These are phyloP conservation scores for Solanum virginianum DNA, from an alignment of 257 asterid genomes.

Conservation along the genomic window DNA sequence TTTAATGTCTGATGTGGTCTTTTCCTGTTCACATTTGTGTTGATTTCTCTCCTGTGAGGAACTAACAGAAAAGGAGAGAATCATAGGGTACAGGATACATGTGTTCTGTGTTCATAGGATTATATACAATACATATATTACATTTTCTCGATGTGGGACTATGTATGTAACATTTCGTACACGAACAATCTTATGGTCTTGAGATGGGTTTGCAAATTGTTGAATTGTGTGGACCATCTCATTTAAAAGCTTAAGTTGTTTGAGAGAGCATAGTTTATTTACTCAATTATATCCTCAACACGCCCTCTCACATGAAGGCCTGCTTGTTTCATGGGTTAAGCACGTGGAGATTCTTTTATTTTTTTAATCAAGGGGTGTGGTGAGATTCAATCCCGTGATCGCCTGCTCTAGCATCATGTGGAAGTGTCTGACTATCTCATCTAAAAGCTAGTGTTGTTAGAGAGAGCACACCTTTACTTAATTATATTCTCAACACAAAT, in stretches of 20 bases:
- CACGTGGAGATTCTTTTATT: not conserved
- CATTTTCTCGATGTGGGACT: not conserved
- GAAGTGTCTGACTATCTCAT: not conserved
- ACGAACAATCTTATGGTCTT: not conserved
- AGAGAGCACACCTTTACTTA: not conserved
- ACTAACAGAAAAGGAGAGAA: not conserved
- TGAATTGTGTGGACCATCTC: not conserved
- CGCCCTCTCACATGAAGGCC: not conserved
- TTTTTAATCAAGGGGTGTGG: not conserved
- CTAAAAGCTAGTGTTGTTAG: not conserved
- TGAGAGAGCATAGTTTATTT: not conserved
- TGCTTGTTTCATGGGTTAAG: not conserved
- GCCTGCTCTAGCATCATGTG: not conserved
- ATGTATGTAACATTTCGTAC: not conserved
- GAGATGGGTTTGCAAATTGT: not conserved
- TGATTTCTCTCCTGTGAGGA: not conserved
- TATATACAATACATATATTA: not conserved
- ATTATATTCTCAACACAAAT: not conserved
- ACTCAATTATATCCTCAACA: not conserved
- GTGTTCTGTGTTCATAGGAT: not conserved
- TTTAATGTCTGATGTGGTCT: not conserved
- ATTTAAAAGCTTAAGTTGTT: not conserved
- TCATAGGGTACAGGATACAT: not conserved
- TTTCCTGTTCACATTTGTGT: not conserved
- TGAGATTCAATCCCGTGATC: not conserved